Conservation (phyloP, 2,329 filamentous ascomycete genomes). For the Rosellinia necatrix region DNA sequence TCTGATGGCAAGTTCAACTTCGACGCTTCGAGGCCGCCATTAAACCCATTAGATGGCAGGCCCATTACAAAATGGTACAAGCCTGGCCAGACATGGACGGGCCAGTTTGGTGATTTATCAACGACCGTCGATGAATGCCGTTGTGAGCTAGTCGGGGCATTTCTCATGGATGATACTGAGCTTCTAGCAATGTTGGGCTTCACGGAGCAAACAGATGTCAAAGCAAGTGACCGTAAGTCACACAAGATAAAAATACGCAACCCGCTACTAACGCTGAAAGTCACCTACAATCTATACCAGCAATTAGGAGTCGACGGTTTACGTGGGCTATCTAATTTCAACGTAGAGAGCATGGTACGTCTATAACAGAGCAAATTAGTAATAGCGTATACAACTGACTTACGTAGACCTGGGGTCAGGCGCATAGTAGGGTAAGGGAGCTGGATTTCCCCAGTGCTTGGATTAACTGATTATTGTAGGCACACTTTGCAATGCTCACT, state of each 20-base stretch:
- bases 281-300: slow-evolving; percentile 48
- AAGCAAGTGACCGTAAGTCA: slow-evolving; percentile 45
- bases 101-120: slow-evolving; percentile 62
- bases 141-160: slow-evolving; percentile 48
- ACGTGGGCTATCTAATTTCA: slow-evolving; percentile 45
- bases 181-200: slow-evolving; percentile 50
- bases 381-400: slow-evolving; percentile 9
- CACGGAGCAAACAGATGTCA: slow-evolving; percentile 42
- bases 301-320: slow-evolving; percentile 49
- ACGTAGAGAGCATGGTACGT: slow-evolving; percentile 41
- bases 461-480: slow-evolving; percentile 47
- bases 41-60: slow-evolving; percentile 58
- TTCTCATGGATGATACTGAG: slow-evolving; percentile 49
- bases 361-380: background rate
- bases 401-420: slow-evolving; percentile 50
- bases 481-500: slow-evolving; percentile 66
- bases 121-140: slow-evolving; percentile 64
- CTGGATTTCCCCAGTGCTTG: background rate
- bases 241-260: background rate
- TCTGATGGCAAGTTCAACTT: slow-evolving; percentile 63
- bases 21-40: slow-evolving; percentile 58
- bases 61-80: slow-evolving; percentile 63
- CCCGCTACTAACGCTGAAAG: slow-evolving; percentile 30
- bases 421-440: slow-evolving; percentile 43
- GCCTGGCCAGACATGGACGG: slow-evolving; percentile 67